Evolutionary conservation across 805 yeast species (phyloP).

Genomic region (Monosporozyma aerobia): DNA sequence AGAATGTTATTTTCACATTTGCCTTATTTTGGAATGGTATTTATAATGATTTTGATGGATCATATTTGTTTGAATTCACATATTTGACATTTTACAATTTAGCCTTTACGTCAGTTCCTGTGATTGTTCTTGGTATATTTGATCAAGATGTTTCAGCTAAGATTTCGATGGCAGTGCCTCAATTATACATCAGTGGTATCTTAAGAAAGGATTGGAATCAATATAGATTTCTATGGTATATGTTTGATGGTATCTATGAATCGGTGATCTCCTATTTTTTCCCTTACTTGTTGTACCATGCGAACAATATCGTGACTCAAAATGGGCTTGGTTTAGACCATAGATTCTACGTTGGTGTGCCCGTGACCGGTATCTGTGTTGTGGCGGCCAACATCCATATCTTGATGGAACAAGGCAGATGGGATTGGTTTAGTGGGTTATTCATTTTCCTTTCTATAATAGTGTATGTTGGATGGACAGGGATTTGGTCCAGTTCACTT

Average conservation of each 20-base stretch:
- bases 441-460: slow-evolving; percentile 50
- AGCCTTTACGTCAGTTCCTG: slow-evolving; percentile 77
- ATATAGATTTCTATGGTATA: slow-evolving; percentile 58
- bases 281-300: slow-evolving; percentile 50
- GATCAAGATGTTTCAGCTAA: slow-evolving; percentile 74
- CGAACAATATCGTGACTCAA: slow-evolving; percentile 35
- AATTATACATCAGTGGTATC: slow-evolving; percentile 65
- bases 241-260: slow-evolving; percentile 75
- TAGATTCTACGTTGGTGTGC: slow-evolving; percentile 63
- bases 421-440: slow-evolving; percentile 70
- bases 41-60: slow-evolving; percentile 66
- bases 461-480: slow-evolving; percentile 67
- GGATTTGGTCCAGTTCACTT: slow-evolving; percentile 59
- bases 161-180: slow-evolving; percentile 64
- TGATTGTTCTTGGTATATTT: slow-evolving; percentile 64
- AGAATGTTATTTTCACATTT: slow-evolving; percentile 66
- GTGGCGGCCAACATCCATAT: slow-evolving; percentile 59
- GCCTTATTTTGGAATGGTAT: slow-evolving; percentile 78
- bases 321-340: slow-evolving; percentile 59
- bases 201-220: slow-evolving; percentile 65
- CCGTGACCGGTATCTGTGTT: slow-evolving; percentile 59
- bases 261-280: slow-evolving; percentile 64
- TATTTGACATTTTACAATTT: slow-evolving; percentile 72
- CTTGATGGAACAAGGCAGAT: slow-evolving; percentile 57
- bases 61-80: slow-evolving; percentile 71